These are phyloP conservation scores for Penicillium ochrochloron DNA, from an alignment of 495 filamentous ascomycete species.

Conservation along the genomic window DNA sequence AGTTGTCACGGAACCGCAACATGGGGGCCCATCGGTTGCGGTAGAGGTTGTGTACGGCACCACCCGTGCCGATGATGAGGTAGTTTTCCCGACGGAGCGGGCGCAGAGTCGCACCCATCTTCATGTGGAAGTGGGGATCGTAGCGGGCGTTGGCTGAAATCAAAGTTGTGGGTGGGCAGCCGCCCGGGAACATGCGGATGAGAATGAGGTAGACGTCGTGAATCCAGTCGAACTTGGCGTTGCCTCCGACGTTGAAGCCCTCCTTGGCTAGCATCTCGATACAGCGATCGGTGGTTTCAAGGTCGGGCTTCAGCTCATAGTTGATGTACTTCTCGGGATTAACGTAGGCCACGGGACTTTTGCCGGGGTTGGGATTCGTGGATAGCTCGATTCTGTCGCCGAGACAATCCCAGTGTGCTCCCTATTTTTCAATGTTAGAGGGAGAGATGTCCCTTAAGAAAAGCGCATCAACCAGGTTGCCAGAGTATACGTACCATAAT, in stretches of 20 bases:
- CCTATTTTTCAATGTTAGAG: conserved; percentile 35
- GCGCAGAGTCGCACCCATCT: conserved; percentile 56
- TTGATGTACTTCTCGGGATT: conserved; percentile 60
- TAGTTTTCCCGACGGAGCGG: conserved; percentile 54
- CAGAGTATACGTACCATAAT: conserved; percentile 57
- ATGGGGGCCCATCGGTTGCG: conserved; percentile 65
- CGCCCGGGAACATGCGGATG: conserved; percentile 64
- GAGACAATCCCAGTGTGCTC: conserved; percentile 63
- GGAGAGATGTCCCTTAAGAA: not conserved
- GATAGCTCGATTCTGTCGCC: conserved; percentile 57
- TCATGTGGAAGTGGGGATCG: conserved; percentile 64
- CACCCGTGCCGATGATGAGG: conserved; percentile 64
- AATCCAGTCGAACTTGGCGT: conserved; percentile 63
- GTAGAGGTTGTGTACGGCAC: conserved; percentile 67
- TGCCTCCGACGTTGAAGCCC: conserved; percentile 55
- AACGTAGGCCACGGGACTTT: conserved; percentile 63
- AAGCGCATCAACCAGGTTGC: not conserved
- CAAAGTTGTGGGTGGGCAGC: conserved; percentile 62
- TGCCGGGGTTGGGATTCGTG: conserved; percentile 57
- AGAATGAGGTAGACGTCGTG: conserved; percentile 67
- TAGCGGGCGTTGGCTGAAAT: conserved; percentile 61
- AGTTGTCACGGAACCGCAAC: conserved; percentile 62
- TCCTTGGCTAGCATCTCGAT: conserved; percentile 46
- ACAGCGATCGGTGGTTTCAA: conserved; percentile 49
- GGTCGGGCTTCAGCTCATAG: conserved; percentile 60